Percentiles rank a stretch among this genome's conserved stretches.
These are phyloP conservation scores for Ganoderma lucidum DNA, from an alignment of 1,284 basidiomycete species.

Conservation along the genomic window DNA sequence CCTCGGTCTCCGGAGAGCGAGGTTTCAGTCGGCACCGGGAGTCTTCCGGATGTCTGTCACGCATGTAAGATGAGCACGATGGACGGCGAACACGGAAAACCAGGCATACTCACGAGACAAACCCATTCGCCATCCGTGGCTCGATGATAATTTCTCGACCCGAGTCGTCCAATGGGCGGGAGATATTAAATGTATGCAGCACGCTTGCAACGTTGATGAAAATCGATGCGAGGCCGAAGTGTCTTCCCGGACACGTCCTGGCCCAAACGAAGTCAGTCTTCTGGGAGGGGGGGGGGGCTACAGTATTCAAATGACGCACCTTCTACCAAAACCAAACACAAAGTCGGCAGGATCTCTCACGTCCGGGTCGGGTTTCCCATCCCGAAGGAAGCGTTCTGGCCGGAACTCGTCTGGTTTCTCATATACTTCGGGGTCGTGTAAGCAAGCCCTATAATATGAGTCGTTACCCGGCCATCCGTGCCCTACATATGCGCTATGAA, in stretches of 20 bases:
- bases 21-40: neutral
- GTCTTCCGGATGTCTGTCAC: neutral
- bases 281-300: neutral
- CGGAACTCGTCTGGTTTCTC: constrained; percentile 33
- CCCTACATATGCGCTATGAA: too few relatives aligned
- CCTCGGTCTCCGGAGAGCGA: neutral
- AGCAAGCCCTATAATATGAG: constrained; percentile 5
- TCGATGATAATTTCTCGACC: neutral
- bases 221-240: constrained; percentile 5
- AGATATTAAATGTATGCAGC: constrained; percentile 15
- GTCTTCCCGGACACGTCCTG: neutral
- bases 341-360: constrained; percentile 8
- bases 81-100: neutral
- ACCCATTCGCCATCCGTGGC: constrained; percentile 1
- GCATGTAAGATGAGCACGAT: neutral
- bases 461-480: neutral
- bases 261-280: neutral
- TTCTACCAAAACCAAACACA: constrained; percentile 23
- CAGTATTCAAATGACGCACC: constrained; percentile 3
- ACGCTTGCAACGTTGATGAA: constrained; percentile 18
- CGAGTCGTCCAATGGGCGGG: neutral
- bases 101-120: constrained; percentile 8
- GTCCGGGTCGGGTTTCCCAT: constrained; percentile 3
- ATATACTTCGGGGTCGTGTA: constrained; percentile 14
- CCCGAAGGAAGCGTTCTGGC: constrained; percentile 33